Evolutionary conservation across 2,329 filamentous ascomycete species (phyloP).

Genomic region (Penicillium carneum): DNA sequence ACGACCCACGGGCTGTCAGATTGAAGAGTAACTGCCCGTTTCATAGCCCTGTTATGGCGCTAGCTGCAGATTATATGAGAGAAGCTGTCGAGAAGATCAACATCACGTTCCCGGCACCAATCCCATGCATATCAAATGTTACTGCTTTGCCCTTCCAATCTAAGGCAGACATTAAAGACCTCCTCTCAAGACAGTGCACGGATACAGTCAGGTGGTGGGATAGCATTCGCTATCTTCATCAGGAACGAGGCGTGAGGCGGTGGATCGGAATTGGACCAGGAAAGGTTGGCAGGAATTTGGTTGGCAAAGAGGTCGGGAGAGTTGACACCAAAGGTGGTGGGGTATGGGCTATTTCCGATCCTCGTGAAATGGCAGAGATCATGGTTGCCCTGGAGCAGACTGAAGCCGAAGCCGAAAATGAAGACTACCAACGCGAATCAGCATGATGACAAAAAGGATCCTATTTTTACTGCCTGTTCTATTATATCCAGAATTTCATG

Average conservation of each 20-base stretch:
- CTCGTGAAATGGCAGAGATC: constrained; percentile 75
- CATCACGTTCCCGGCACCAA: constrained; percentile 75
- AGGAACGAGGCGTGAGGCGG: constrained; percentile 78
- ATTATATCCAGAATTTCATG: not conserved
- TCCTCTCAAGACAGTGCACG: constrained; percentile 81
- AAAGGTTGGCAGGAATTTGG: constrained; percentile 89
- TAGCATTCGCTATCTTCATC: constrained; percentile 86
- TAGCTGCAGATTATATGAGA: constrained; percentile 77
- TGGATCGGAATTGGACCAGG: constrained; percentile 94
- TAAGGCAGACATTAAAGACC: constrained; percentile 76
- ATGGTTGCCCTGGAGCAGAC: constrained; percentile 71
- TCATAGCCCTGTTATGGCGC: constrained; percentile 89
- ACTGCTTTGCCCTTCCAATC: constrained; percentile 78
- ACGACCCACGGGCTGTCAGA: constrained; percentile 86
- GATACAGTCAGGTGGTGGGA: constrained; percentile 96
- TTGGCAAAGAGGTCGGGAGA: constrained; percentile 90
- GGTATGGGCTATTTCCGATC: constrained; percentile 89
- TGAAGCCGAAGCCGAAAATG: constrained; percentile 44
- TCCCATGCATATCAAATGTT: constrained; percentile 87
- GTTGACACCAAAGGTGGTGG: constrained; percentile 85
- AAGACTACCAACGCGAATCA: not conserved
- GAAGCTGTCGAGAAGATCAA: constrained; percentile 68
- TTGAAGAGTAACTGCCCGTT: constrained; percentile 89
- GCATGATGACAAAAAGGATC: not conserved
- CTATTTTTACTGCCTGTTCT: not conserved